A percentile compares a stretch with the other conserved stretches of the same genome.
These are phyloP conservation scores for Fusarium torreyae DNA, from an alignment of 2,329 filamentous ascomycete species.

Conservation along the genomic window DNA sequence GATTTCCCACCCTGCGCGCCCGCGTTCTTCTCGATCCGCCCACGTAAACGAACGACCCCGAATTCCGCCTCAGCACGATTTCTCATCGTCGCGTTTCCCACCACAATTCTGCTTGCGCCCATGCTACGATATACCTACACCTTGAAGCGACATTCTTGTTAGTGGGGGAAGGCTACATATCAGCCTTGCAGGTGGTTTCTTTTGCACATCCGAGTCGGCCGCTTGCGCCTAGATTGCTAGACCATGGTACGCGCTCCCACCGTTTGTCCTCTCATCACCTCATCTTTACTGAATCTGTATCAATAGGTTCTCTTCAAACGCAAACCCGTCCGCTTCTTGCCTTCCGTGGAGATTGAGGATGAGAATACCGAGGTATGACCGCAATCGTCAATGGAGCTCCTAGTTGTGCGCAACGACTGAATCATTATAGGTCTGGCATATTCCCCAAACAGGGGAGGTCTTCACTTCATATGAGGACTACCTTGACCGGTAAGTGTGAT, in stretches of 20 bases:
- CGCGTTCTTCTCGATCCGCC: slow-evolving; percentile 39
- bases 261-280: neutral
- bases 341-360: slow-evolving; percentile 80
- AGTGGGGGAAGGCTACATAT: slow-evolving; percentile 49
- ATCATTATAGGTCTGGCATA: slow-evolving; percentile 84
- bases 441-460: slow-evolving; percentile 89
- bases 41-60: slow-evolving; percentile 32
- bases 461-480: slow-evolving; percentile 93
- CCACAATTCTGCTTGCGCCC: slow-evolving; percentile 23
- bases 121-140: slow-evolving; percentile 42
- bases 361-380: slow-evolving; percentile 82
- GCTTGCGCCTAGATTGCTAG: slow-evolving; percentile 38
- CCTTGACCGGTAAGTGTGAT: slow-evolving; percentile 77
- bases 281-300: slow-evolving; percentile 25
- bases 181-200: slow-evolving; percentile 47
- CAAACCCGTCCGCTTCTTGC: slow-evolving; percentile 89
- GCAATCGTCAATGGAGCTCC: slow-evolving; percentile 30
- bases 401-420: slow-evolving; percentile 28
- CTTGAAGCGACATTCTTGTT: slow-evolving; percentile 43
- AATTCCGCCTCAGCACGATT: slow-evolving; percentile 34
- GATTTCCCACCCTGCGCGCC: slow-evolving; percentile 44
- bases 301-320: slow-evolving; percentile 92
- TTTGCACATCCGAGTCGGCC: slow-evolving; percentile 28
- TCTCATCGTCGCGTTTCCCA: slow-evolving; percentile 24
- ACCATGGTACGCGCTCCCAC: slow-evolving; percentile 43